phyloP scores from a whole-genome alignment of 805 yeast genomes.

The Saccharomycopsis fibuligera region DNA sequence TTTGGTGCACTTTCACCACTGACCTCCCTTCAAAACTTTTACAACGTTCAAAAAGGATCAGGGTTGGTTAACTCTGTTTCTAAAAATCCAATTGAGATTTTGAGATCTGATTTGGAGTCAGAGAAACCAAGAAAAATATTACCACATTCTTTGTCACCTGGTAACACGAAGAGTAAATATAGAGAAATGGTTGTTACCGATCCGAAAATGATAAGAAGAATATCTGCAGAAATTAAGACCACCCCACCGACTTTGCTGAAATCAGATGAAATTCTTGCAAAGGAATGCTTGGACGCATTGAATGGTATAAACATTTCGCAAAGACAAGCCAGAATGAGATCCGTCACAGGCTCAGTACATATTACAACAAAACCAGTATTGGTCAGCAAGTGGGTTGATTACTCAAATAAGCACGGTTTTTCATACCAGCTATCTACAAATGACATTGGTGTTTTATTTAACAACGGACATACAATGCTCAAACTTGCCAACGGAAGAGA shows the following conservation, averaged over 20 bases:
- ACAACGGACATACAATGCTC: constrained; percentile 76
- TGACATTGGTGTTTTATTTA: constrained; percentile 84
- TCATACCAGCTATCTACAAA: constrained; percentile 89
- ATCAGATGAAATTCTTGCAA: constrained; percentile 36
- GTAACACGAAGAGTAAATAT: constrained; percentile 82
- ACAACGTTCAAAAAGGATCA: constrained; percentile 54
- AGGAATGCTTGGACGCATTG: constrained; percentile 40
- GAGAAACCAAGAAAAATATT: constrained; percentile 63
- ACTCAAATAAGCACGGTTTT: constrained; percentile 91
- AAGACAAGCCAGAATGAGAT: constrained; percentile 38
- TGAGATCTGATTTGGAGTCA: constrained; percentile 61
- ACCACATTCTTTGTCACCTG: constrained; percentile 90
- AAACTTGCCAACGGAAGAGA: constrained; percentile 59
- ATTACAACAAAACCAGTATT: constrained; percentile 50
- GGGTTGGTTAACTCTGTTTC: constrained; percentile 41
- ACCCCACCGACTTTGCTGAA: constrained; percentile 32
- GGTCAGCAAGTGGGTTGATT: constrained; percentile 96
- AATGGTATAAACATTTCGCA: constrained; percentile 40
- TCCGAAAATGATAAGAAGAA: constrained; percentile 29
- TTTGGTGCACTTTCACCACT: constrained; percentile 47
- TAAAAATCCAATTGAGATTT: constrained; percentile 63
- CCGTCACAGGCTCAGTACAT: constrained; percentile 22
- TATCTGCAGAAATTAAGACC: constrained; percentile 24
- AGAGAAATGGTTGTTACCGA: constrained; percentile 50
- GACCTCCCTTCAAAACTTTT: constrained; percentile 63